Base-by-base conservation (phyloP, 176 grass and related monocot genomes). In the Raddia distichophylla region DNA sequence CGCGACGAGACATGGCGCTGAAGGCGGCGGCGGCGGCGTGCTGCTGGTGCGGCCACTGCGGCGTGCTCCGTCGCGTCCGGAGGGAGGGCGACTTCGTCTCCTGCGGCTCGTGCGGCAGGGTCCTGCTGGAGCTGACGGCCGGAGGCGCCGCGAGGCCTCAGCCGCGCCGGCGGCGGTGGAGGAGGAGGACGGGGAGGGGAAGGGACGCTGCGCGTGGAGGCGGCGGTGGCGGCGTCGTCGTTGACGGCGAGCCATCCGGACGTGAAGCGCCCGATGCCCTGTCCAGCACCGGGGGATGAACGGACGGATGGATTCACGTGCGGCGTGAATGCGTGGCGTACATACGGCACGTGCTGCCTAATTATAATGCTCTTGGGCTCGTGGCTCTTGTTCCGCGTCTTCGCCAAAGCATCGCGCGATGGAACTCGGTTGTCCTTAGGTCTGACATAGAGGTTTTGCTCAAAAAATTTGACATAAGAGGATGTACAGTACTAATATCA, bases 1-100 rank as follows among this genome's bases (percentile, higher is more conserved):
- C 2, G 57, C 68, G 19, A 58, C 81, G 72, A 10, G 20, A 43
- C 19, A 68, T 54, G 78, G 34, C 56, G 2, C 10, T 27, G 10
- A 14, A 33, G 55, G 71, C 49, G 77, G 34, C 56, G 2, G 6
- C 18, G 10, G 10, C 43, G 55, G 71, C 49, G 77, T 49, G 4
- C 67, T 80, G 76, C 76, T 57, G 59, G 76, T 86, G 87, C 58
- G 2, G 50, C 66, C 87, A 89, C 77, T 89, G 87, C 72, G 87
- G 83, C 78, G 83, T 16, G 13, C 13, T 50, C 27, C 77, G 78
- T 13, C 73, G 58, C 27, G 56, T 85, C 58, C 61, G 82, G 57
- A 22, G 0, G 40, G 87, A 89, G 64, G 87, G 58, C 64, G 71
- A 51, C 6, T 85, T 59, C 77, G 65, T 74, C 37, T 89, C 71